Base-by-base conservation (phyloP, 129 eudicot genomes). In the Flaveria brownii region DNA sequence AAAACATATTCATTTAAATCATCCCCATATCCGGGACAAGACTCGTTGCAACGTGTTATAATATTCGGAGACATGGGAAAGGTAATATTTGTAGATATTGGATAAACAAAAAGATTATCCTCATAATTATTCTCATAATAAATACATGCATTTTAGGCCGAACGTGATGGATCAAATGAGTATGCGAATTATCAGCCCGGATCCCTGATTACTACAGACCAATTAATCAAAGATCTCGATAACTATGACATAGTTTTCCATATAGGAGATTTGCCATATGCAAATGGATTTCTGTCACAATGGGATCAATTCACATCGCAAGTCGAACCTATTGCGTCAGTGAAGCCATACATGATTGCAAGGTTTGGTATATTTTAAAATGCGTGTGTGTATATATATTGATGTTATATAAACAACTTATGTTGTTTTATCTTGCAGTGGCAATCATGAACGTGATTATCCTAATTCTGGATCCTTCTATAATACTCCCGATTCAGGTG, bases 21-120 rank as follows among this genome's bases (percentile, higher is more conserved):
- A 47, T 82, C 94, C 23, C 93, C 93, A 30, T 84, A 78, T 72
- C 93, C 90, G 2, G 93, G 93, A 54, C 88, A 88, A 45, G 75
- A 79, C 76, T 88, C 93, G 3, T 22, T 86, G 16, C 90, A 86
- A 33, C 82, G 85, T 1, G 82, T 86, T 10, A 73, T 88, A 79
- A 82, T 88, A 62, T 88, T 86, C 56, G 88, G 94, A n/a, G 94
- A 88, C 72, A 86, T 88, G 94, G 94, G 90, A 70, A 88, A 86
- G 93, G 93, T 78, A 67, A n/a, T 18, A 52, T 1, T 22, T 15
- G 0, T 2, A 54, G 16, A 42, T 28, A 9, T 43, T 2, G 2
- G 13, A 12, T 46, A 15, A 6, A 70, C 18, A 68, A 41, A 43
- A 18, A 5, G 6, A 12, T 12, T 49, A 46, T 9, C n/a, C 51